Evolutionary conservation across 2,329 filamentous ascomycete genomes (phyloP), one percentile per base, ranked within the genome.

Genomic region (Ceratocystis albifundus): DNA sequence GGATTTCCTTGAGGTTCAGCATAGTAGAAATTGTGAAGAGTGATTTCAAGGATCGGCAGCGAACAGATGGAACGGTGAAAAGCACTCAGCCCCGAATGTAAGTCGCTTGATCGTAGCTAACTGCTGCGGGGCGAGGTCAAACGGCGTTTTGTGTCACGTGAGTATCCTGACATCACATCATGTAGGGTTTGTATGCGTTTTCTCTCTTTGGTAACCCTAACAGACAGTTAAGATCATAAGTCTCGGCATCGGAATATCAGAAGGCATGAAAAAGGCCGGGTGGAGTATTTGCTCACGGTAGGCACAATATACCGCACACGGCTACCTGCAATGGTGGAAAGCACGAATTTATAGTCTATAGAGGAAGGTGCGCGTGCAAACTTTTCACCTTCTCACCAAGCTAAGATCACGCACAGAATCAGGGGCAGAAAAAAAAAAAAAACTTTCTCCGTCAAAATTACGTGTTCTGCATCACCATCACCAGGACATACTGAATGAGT

Each of bases 1-100:
- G 70, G 22, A 72, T 71, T 25, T 71, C 70, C 68, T 73, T 75
- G 36, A 77, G 70, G 36, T 75, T 73, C 74, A 77, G 76, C 66
- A 66, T 68, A n/a, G 53, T 15, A 10, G 1, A 5, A 7, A 30
- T 4, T 36, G 55, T 20, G 4, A 53, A 25, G 22, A 6, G 48
- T 6, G 48, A 3, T 5, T 6, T 53, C 2, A n/a, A 28, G 61
- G 22, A 3, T 41, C 17, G 20, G 20, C 30, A 7, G 17, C 17
- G 10, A 25, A 6, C 2, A 44, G 20, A 32, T 15, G 22, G 15
- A 36, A 15, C 10, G 28, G 3, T n/a, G 28, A 30, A 30, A 8
- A n/a, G 22, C 30, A 4, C 6, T 22, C 50, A 12, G 4, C 30
- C 25, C 4, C 15, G 20, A 53, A 48, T 55, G 22, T 55, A 55